These are phyloP conservation scores for Stereum hirsutum DNA, from an alignment of 1,284 basidiomycete genomes.

Conservation along the genomic window DNA sequence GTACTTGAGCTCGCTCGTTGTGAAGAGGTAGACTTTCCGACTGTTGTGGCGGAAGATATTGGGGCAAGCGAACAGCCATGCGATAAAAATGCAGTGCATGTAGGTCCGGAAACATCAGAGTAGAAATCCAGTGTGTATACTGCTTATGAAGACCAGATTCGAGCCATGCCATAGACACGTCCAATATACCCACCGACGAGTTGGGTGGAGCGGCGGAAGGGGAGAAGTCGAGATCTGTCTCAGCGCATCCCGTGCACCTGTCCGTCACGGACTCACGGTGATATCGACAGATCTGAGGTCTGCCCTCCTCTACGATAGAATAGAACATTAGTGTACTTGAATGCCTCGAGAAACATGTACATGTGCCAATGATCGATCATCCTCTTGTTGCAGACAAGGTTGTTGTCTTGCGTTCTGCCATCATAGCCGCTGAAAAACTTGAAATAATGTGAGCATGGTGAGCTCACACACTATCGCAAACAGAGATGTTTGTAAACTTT, in stretches of 20 bases:
- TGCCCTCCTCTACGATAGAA: conserved; percentile 35
- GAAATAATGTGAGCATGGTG: not conserved
- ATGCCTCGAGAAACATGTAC: conserved; percentile 11
- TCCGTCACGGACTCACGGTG: conserved; percentile 48
- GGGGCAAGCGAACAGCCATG: conserved; percentile 16
- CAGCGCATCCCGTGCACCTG: conserved; percentile 46
- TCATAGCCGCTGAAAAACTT: conserved; percentile 31
- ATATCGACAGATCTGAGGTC: conserved; percentile 38
- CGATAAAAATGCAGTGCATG: conserved; percentile 10
- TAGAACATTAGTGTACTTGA: not conserved
- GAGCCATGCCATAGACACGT: conserved; percentile 38
- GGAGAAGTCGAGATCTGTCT: conserved; percentile 49
- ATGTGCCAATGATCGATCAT: conserved; percentile 18
- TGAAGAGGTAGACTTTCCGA: too few species aligned
- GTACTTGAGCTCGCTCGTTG: too few species aligned
- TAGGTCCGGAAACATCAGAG: not conserved
- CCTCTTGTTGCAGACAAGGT: conserved; percentile 23
- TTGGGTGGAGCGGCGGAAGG: conserved; percentile 40
- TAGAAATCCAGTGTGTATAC: not conserved
- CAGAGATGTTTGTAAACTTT: conserved; percentile 3
- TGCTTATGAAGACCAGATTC: conserved; percentile 28
- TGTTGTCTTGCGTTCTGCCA: conserved; percentile 30
- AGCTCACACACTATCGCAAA: not conserved
- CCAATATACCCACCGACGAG: conserved; percentile 32
- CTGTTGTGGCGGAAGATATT: too few species aligned